phyloP scores from a whole-genome alignment of 192 early-diverging fungal genomes.

The Coemansia reversa region DNA sequence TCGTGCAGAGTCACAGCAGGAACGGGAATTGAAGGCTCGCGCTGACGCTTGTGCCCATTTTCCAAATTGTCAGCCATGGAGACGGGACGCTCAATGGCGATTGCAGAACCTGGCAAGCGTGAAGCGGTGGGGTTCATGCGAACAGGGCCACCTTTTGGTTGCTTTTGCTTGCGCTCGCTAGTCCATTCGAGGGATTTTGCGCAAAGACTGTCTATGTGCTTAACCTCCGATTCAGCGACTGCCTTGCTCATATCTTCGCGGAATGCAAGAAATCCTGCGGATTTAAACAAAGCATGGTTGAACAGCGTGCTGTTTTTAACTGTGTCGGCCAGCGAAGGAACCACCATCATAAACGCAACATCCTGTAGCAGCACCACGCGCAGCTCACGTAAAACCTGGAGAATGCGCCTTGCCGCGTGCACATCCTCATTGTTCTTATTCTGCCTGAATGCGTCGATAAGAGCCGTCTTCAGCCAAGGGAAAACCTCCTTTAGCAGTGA shows the following conservation, averaged over 20 bases:
- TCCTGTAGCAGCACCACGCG: slow-evolving; percentile 48
- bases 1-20: neutral
- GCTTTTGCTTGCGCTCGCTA: slow-evolving; percentile 17
- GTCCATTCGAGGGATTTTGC: slow-evolving; percentile 16
- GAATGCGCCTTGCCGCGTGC: slow-evolving; percentile 30
- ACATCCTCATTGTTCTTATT: slow-evolving; percentile 42
- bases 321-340: slow-evolving; percentile 22
- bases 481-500: slow-evolving; percentile 42
- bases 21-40: neutral
- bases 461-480: slow-evolving; percentile 42
- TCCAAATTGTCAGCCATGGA: neutral
- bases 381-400: slow-evolving; percentile 42
- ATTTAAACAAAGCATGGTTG: slow-evolving; percentile 27
- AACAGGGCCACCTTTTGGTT: slow-evolving; percentile 13
- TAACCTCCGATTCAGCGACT: slow-evolving; percentile 21
- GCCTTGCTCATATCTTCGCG: slow-evolving; percentile 31
- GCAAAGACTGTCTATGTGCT: slow-evolving; percentile 13
- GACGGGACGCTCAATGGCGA: neutral
- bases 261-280: slow-evolving; percentile 24
- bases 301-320: slow-evolving; percentile 26
- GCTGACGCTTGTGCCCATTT: slow-evolving; percentile 19
- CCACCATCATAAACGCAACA: slow-evolving; percentile 39
- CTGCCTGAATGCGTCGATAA: slow-evolving; percentile 30
- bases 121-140: slow-evolving; percentile 35
- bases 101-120: slow-evolving; percentile 2